These are phyloP conservation scores for Vararia minispora DNA, from an alignment of 768 basidiomycete genomes.

Conservation along the genomic window DNA sequence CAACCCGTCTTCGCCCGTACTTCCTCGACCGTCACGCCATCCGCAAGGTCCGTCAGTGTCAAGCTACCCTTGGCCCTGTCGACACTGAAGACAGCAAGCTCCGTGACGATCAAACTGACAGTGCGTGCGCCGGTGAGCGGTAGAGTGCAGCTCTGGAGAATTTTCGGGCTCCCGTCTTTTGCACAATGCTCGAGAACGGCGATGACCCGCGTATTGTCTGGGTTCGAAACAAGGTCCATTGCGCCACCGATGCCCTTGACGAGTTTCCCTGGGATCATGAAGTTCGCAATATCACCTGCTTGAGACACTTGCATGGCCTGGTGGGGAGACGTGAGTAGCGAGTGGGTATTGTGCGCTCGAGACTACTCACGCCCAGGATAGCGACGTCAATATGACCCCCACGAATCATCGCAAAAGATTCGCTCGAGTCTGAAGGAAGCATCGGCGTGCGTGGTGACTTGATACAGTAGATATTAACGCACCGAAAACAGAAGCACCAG, in stretches of 20 bases:
- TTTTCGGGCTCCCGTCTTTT: slow-evolving; percentile 84
- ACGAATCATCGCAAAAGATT: slow-evolving; percentile 96
- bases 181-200: slow-evolving; percentile 85
- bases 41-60: slow-evolving; percentile 72
- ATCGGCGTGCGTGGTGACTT: not conserved
- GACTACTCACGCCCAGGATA: slow-evolving; percentile 70
- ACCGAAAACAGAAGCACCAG: slow-evolving; percentile 89
- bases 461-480: slow-evolving; percentile 17
- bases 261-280: slow-evolving; percentile 95
- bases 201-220: slow-evolving; percentile 88
- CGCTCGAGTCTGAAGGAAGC: slow-evolving; percentile 56
- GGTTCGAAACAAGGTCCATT: slow-evolving; percentile 95
- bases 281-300: slow-evolving; percentile 91
- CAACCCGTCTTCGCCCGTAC: slow-evolving; percentile 82
- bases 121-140: slow-evolving; percentile 84
- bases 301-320: slow-evolving; percentile 97
- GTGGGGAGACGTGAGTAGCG: too few relatives aligned
- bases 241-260: slow-evolving; percentile 92
- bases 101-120: slow-evolving; percentile 89
- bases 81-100: slow-evolving; percentile 84
- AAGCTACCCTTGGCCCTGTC: slow-evolving; percentile 65
- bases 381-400: slow-evolving; percentile 92
- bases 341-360: too few relatives aligned
- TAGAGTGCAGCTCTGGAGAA: slow-evolving; percentile 68
- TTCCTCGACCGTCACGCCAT: slow-evolving; percentile 75